A percentile compares a stretch with the other conserved stretches of the same genome.
Evolutionary conservation across 202 grass and related monocot species (phyloP).

Genomic region (Cymbopogon flexuosus): DNA sequence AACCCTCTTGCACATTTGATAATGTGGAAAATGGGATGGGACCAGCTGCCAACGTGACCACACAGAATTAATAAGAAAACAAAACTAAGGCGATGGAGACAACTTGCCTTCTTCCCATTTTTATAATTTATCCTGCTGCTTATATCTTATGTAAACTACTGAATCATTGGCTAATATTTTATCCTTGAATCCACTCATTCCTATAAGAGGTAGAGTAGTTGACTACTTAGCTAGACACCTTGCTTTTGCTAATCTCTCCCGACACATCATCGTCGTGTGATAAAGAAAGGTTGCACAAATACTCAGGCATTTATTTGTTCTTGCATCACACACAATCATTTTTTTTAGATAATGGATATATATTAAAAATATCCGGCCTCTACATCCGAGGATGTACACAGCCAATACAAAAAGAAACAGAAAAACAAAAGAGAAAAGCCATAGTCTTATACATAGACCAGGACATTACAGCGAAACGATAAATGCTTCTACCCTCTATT

Average conservation of each 20-base stretch:
- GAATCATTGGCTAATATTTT: conserved; percentile 16
- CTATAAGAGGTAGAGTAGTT: conserved; percentile 27
- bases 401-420: too few relatives aligned
- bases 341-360: too few relatives aligned
- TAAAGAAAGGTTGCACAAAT: conserved; percentile 3
- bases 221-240: conserved; percentile 21
- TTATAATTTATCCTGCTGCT: conserved; percentile 9
- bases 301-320: background rate
- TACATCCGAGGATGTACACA: too few relatives aligned
- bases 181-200: conserved; percentile 29
- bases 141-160: conserved; percentile 26
- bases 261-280: conserved; percentile 8
- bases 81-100: conserved; percentile 19
- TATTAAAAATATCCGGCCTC: too few relatives aligned
- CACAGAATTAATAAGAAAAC: background rate
- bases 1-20: conserved; percentile 2
- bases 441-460: too few relatives aligned
- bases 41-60: background rate
- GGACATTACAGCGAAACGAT: too few relatives aligned
- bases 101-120: background rate
- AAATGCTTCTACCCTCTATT: too few relatives aligned
- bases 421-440: too few relatives aligned
- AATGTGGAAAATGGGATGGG: background rate
- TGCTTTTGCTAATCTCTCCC: conserved; percentile 21
- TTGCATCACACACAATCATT: background rate